phyloP scores from a whole-genome alignment of 768 basidiomycete species.

The Suillus discolor region DNA sequence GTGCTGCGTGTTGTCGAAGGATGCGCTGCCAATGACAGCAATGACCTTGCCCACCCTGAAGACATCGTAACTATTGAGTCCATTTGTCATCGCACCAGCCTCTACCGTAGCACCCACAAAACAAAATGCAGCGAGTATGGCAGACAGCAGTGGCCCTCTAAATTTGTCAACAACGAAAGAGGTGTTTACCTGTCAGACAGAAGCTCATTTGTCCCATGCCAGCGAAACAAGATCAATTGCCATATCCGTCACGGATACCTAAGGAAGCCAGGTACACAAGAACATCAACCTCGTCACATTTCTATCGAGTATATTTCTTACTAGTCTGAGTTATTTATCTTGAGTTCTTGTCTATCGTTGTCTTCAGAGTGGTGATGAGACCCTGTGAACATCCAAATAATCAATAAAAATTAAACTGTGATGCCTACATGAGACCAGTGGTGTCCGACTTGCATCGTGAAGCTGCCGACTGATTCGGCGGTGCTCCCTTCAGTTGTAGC shows the following conservation, averaged over 20 bases:
- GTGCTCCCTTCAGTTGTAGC: no score
- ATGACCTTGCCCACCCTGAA: conserved; percentile 43
- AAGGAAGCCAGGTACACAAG: not conserved
- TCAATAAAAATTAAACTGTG: not conserved
- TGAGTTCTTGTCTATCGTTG: conserved; percentile 42
- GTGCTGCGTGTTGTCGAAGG: conserved; percentile 45
- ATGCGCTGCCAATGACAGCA: conserved; percentile 42
- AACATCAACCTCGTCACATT: not conserved
- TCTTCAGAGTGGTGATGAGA: conserved; percentile 43
- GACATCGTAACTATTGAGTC: conserved; percentile 41
- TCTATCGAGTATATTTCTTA: conserved; percentile 13
- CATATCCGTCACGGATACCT: conserved; percentile 41
- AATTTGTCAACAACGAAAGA: conserved; percentile 45
- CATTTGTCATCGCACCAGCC: conserved; percentile 41
- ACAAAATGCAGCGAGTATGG: conserved; percentile 40
- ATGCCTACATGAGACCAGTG: conserved; percentile 45
- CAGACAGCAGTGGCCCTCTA: conserved; percentile 40
- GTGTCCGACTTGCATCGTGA: conserved; percentile 36
- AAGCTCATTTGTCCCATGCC: not conserved
- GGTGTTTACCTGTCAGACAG: conserved; percentile 37
- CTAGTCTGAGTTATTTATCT: conserved; percentile 47
- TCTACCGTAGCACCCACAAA: conserved; percentile 38
- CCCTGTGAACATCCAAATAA: conserved; percentile 25
- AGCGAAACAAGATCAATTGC: conserved; percentile 15
- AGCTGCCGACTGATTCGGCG: no score